Evolutionary conservation across 306 rosid species (phyloP).

Genomic region (Vigna angularis): DNA sequence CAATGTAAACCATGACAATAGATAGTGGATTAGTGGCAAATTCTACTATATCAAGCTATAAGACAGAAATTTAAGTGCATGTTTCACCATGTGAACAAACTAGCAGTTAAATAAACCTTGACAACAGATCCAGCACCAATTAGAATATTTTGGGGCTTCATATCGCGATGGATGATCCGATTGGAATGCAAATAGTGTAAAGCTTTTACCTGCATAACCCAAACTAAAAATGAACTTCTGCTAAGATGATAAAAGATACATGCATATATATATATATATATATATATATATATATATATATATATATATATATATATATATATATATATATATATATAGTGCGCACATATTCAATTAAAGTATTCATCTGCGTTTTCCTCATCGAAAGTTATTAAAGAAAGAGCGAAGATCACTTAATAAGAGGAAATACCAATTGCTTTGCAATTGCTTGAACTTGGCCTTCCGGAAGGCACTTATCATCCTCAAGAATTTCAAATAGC

Average conservation of each 20-base stretch:
- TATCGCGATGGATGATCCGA: constrained; percentile 96
- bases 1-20: constrained; percentile 22
- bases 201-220: constrained; percentile 78
- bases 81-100: constrained; percentile 18
- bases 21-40: not conserved
- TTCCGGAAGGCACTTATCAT: constrained; percentile 97
- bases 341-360: not conserved
- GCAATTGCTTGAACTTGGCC: constrained; percentile 99
- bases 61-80: constrained; percentile 12
- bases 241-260: not conserved
- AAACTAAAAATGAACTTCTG: constrained; percentile 32
- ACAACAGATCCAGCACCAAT: constrained; percentile 96
- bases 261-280: too few relatives aligned
- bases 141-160: constrained; percentile 99
- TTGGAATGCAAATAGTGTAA: constrained; percentile 95
- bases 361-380: constrained; percentile 8
- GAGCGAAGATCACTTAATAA: constrained; percentile 1
- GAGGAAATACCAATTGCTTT: constrained; percentile 84
- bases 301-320: too few relatives aligned
- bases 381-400: constrained; percentile 4
- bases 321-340: too few relatives aligned
- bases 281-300: too few relatives aligned
- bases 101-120: constrained; percentile 62
- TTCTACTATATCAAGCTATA: constrained; percentile 10
- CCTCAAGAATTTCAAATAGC: constrained; percentile 98